These are phyloP conservation scores for Botryotinia calthae DNA, from an alignment of 2,329 filamentous ascomycete species.

Conservation along the genomic window DNA sequence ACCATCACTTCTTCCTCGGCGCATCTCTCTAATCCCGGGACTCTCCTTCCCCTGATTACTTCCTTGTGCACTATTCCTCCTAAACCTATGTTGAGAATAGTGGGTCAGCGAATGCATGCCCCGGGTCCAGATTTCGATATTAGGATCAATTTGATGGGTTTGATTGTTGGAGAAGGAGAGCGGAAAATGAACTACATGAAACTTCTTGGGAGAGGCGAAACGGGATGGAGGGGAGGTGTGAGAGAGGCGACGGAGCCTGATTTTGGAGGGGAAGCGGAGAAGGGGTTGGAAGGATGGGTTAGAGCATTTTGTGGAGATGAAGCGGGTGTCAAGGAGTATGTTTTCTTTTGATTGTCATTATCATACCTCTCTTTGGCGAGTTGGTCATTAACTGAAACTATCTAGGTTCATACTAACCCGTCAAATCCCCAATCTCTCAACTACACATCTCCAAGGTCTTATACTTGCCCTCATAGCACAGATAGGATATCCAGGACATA, in stretches of 20 bases:
- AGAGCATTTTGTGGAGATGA: conserved; percentile 32
- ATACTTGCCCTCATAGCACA: conserved; percentile 51
- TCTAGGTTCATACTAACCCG: conserved; percentile 51
- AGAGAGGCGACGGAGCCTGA: conserved; percentile 27
- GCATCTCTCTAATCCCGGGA: conserved; percentile 47
- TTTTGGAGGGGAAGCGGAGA: conserved; percentile 18
- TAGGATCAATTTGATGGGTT: conserved; percentile 53
- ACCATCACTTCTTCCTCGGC: conserved; percentile 48
- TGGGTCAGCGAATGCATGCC: conserved; percentile 41
- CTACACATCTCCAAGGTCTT: conserved; percentile 54
- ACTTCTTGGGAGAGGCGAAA: conserved; percentile 49
- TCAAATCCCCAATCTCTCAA: conserved; percentile 54
- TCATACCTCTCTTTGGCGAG: fast-evolving
- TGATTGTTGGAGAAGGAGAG: conserved; percentile 50
- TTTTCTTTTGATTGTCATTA: conserved; percentile 11
- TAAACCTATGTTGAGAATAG: conserved; percentile 52
- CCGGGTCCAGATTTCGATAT: conserved; percentile 50
- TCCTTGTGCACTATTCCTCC: conserved; percentile 52
- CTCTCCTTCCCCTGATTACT: conserved; percentile 48
- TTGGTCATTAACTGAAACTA: not conserved
- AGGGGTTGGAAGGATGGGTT: conserved; percentile 27
- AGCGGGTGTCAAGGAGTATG: conserved; percentile 30
- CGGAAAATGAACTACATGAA: conserved; percentile 51
- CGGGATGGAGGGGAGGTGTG: conserved; percentile 46
- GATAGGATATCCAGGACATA: conserved; percentile 50